Evolutionary conservation across 1,284 basidiomycete species (phyloP).

Genomic region (Pterulicium gracile): DNA sequence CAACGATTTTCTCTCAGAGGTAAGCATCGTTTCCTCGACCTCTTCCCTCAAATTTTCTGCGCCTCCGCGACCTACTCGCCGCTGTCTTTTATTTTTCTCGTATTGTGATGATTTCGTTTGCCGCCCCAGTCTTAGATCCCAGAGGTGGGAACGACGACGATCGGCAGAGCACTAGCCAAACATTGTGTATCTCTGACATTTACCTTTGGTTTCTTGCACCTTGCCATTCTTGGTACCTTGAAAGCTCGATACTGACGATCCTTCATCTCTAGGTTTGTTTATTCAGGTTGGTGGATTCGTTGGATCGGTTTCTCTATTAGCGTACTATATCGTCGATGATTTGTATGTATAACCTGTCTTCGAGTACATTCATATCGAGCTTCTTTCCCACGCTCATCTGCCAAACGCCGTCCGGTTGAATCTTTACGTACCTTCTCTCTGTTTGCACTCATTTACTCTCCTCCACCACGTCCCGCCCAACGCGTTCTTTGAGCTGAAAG

Average conservation of each 20-base stretch:
- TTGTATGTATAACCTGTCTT: neutral
- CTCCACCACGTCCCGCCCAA: neutral
- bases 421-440: neutral
- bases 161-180: constrained; percentile 2
- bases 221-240: too few relatives aligned
- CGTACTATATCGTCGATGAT: neutral
- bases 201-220: neutral
- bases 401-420: neutral
- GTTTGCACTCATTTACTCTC: neutral
- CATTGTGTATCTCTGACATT: neutral
- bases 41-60: neutral
- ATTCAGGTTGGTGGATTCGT: neutral
- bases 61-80: neutral
- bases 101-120: constrained; percentile 1
- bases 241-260: neutral
- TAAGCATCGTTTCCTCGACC: neutral
- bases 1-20: neutral
- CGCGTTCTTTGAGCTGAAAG: too few relatives aligned
- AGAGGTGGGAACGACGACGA: neutral
- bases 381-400: neutral
- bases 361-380: neutral
- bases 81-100: neutral
- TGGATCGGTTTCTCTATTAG: neutral
- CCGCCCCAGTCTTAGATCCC: neutral
- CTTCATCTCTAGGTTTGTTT: neutral